Evolutionary conservation across 108 stramenopile genomes (phyloP), one percentile per base, ranked within the genome.

Genomic region (Pseudonitzschia pungens): DNA sequence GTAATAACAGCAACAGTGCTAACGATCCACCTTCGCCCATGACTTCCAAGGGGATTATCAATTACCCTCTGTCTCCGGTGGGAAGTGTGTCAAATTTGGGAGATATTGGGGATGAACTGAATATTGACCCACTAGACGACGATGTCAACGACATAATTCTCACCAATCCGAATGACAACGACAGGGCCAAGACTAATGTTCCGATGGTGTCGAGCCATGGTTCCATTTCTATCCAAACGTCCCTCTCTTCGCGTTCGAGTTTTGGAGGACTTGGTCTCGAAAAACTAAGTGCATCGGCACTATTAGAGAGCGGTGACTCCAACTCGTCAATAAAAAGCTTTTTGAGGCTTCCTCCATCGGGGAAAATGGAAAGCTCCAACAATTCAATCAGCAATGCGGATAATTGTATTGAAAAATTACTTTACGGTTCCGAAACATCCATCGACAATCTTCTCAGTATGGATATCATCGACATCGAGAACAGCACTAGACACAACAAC

Each of bases 41-140:
- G n/a, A 51, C 4, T 51, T 51, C 9, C 6, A 51, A 51, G 3
- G 3, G 3, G 50, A 36, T 5, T 36, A 5, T 36, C 4, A 36
- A 36, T 36, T 36, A 36, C 36, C 53, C 53, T 15, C 22, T 21
- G 8, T 54, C 53, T 24, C 57, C 27, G 29, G 26, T 14, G 3
- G 24, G 26, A 27, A 58, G 57, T 24, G 29, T 48, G 9, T 48
- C 57, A 31, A 58, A 58, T 3, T n/a, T 58, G 24, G 57, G 60
- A 20, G 60, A 62, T 33, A 62, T 62, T n/a, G 60, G 60, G n/a
- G 36, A 62, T 15, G 60, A 62, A 33, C 40, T 62, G 18, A n/a
- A 62, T 10, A 40, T 40, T 3, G 60, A 62, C 12, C 2, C 29
- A 62, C 2, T 40, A 14, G 18, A 40, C 36, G 20, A 31, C 6